Evolutionary conservation across 2,329 filamentous ascomycete species (phyloP).

Genomic region (Pyrenochaeta sp.): DNA sequence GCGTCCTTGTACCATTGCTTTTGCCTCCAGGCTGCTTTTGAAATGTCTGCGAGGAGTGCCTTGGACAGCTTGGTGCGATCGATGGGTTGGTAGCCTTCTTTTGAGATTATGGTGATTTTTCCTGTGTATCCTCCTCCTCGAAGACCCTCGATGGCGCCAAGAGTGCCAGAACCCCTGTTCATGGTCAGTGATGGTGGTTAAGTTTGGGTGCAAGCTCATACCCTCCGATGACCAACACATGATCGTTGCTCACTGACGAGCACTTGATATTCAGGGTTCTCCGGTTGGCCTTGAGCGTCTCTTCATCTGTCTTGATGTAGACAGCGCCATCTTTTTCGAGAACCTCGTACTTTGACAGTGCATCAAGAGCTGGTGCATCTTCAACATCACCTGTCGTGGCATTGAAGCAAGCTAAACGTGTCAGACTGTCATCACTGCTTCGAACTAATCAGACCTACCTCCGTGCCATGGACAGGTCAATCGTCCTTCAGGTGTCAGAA

Average conservation of each 20-base stretch:
- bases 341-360: slow-evolving; percentile 83
- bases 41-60: slow-evolving; percentile 80
- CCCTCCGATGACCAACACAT: slow-evolving; percentile 75
- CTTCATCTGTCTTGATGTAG: slow-evolving; percentile 83
- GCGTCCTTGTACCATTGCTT: slow-evolving; percentile 76
- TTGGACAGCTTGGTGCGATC: slow-evolving; percentile 97
- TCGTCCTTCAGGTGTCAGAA: slow-evolving; percentile 80
- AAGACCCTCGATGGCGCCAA: slow-evolving; percentile 83
- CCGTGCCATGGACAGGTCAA: slow-evolving; percentile 97
- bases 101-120: slow-evolving; percentile 80
- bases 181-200: slow-evolving; percentile 9
- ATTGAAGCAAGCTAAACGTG: slow-evolving; percentile 81
- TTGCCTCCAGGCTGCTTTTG: slow-evolving; percentile 79
- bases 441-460: slow-evolving; percentile 58
- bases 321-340: slow-evolving; percentile 81
- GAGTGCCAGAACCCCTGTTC: slow-evolving; percentile 75
- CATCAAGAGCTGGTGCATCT: slow-evolving; percentile 88
- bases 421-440: slow-evolving; percentile 13
- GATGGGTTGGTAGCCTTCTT: slow-evolving; percentile 85
- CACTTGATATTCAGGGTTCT: slow-evolving; percentile 78
- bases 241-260: slow-evolving; percentile 63
- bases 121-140: slow-evolving; percentile 82
- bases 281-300: slow-evolving; percentile 76
- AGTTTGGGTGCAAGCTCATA: slow-evolving; percentile 5
- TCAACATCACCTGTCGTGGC: slow-evolving; percentile 90